Conservation (phyloP, 139 green algal species). For the Eudorina sp. region DNA sequence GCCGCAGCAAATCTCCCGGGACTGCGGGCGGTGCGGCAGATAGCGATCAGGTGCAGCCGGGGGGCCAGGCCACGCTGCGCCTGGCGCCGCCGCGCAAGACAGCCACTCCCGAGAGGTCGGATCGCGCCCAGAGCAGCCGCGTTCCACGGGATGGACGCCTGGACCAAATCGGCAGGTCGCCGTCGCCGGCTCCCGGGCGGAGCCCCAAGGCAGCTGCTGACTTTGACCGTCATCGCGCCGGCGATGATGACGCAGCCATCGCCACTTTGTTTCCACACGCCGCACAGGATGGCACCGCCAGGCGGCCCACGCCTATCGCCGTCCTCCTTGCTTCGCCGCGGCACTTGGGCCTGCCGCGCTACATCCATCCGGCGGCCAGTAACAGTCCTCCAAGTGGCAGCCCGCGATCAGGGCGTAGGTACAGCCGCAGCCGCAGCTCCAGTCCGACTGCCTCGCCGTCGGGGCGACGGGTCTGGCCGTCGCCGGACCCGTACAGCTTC, state of each 20-base stretch:
- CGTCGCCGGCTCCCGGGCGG: neutral
- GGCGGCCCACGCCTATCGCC: too few species aligned
- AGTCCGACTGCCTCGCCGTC: neutral
- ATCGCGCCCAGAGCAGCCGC: too few species aligned
- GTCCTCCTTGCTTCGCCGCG: neutral
- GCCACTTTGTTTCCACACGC: too few species aligned
- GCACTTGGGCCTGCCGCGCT: neutral
- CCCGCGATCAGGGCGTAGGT: neutral
- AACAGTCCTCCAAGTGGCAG: conserved; percentile 13
- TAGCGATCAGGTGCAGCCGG: neutral
- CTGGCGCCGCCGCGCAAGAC: neutral
- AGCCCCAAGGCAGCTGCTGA: neutral
- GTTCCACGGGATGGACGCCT: neutral
- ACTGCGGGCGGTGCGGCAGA: too few species aligned
- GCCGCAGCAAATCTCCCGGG: too few species aligned
- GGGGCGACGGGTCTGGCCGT: neutral
- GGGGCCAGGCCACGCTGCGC: conserved; percentile 6
- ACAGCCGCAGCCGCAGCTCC: neutral
- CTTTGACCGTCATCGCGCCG: too few species aligned
- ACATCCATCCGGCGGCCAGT: neutral
- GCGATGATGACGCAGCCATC: too few species aligned
- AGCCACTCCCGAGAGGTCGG: too few species aligned
- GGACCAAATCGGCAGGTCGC: neutral
- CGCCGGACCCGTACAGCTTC: conserved; percentile 2
- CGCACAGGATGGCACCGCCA: too few species aligned